phyloP scores from a whole-genome alignment of 208 protist genomes.

The Wallacemonas collosoma region DNA sequence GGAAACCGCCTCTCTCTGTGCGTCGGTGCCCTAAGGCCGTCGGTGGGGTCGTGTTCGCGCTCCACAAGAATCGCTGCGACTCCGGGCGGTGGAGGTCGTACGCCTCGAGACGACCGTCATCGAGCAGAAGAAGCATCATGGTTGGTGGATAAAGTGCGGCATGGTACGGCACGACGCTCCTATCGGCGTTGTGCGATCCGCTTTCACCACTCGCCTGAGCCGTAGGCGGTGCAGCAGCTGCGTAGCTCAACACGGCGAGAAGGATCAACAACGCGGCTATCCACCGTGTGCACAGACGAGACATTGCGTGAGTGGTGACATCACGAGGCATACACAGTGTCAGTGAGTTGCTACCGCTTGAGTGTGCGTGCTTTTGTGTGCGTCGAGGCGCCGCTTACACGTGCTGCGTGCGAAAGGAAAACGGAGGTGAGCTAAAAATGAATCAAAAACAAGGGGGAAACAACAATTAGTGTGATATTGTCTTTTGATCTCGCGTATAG shows the following conservation, averaged over 20 bases:
- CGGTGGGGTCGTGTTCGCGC: neutral
- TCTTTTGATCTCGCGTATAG: too few species aligned
- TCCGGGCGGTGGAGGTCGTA: slow-evolving; percentile 27
- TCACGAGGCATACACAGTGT: neutral
- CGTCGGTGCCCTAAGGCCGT: neutral
- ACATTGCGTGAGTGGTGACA: neutral
- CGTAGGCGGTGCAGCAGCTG: neutral
- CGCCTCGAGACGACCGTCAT: slow-evolving; percentile 47
- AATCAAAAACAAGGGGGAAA: too few species aligned
- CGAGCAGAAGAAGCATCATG: slow-evolving; percentile 51
- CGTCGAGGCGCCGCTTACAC: too few species aligned
- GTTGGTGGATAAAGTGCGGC: slow-evolving; percentile 36
- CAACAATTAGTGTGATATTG: too few species aligned
- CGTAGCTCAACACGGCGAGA: neutral
- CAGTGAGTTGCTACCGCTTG: neutral
- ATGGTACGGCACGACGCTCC: slow-evolving; percentile 30
- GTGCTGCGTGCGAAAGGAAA: too few species aligned
- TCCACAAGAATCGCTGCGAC: slow-evolving; percentile 37
- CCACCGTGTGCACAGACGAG: neutral
- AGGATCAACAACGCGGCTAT: neutral
- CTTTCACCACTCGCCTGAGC: too few species aligned
- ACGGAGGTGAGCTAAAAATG: too few species aligned
- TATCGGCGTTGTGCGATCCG: too few species aligned
- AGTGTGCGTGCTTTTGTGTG: slow-evolving; percentile 13
- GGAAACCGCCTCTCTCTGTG: slow-evolving; percentile 33